Percentiles rank a stretch among this genome's conserved stretches.
Evolutionary conservation across 164 flowering plant species (phyloP).

Genomic region (Stephania cephalantha): DNA sequence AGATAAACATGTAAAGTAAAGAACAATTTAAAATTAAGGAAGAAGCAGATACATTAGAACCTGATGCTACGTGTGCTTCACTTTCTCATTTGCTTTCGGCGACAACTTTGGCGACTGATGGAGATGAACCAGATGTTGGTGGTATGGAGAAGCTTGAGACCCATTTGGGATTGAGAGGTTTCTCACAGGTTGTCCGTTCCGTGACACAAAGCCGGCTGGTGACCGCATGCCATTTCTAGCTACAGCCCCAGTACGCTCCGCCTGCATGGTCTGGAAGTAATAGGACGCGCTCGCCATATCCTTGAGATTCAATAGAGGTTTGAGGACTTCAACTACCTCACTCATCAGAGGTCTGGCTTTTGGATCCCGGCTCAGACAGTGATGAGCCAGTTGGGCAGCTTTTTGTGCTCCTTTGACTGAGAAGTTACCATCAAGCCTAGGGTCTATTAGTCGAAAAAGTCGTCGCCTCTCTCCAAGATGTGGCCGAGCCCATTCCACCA

Average conservation of each 20-base stretch:
- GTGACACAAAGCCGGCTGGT: slow-evolving; percentile 29
- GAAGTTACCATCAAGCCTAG: slow-evolving; percentile 51
- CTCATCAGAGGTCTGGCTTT: slow-evolving; percentile 50
- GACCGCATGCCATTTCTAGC: slow-evolving; percentile 34
- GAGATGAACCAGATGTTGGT: slow-evolving; percentile 15
- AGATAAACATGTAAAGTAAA: not conserved
- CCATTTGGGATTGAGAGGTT: slow-evolving; percentile 51
- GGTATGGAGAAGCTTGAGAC: slow-evolving; percentile 54
- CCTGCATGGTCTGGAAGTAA: slow-evolving; percentile 53
- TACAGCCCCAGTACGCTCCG: slow-evolving; percentile 35
- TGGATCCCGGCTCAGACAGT: slow-evolving; percentile 51
- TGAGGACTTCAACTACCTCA: slow-evolving; percentile 41
- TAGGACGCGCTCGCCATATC: slow-evolving; percentile 70
- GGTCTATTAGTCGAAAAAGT: slow-evolving; percentile 40
- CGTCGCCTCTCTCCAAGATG: slow-evolving; percentile 39
- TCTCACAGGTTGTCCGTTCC: slow-evolving; percentile 48
- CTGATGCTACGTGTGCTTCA: slow-evolving; percentile 27
- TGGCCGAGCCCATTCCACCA: slow-evolving; percentile 54
- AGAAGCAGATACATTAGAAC: slow-evolving; percentile 3
- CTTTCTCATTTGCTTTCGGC: slow-evolving; percentile 42
- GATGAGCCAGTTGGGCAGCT: slow-evolving; percentile 43
- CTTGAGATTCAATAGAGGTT: slow-evolving; percentile 38
- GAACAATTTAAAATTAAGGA: not conserved
- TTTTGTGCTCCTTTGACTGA: slow-evolving; percentile 49
- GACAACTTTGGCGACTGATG: slow-evolving; percentile 30